Conservation (phyloP, 148 eudicot genomes). For the Cornus suecica region DNA sequence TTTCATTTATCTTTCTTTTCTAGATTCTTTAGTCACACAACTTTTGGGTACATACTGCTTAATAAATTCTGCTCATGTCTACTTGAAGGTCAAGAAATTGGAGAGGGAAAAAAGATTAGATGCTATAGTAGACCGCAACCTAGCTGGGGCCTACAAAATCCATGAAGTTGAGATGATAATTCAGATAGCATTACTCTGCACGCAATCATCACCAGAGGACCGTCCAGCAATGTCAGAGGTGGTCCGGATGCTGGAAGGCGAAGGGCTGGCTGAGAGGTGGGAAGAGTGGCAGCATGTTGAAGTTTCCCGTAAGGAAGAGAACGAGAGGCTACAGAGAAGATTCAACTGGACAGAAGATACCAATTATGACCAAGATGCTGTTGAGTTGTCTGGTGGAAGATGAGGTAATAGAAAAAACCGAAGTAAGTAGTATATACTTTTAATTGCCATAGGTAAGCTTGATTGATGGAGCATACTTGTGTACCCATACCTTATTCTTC, state of each 20-base stretch:
- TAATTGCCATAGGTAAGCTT: not conserved
- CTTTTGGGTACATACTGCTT: not conserved
- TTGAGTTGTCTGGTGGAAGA: slow-evolving; percentile 78
- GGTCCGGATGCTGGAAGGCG: slow-evolving; percentile 84
- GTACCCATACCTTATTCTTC: not conserved
- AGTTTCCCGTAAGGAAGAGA: slow-evolving; percentile 55
- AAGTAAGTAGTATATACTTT: not conserved
- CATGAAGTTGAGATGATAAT: slow-evolving; percentile 74
- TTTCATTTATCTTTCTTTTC: too few species aligned
- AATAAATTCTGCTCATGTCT: slow-evolving; percentile 1
- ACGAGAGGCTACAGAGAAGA: slow-evolving; percentile 62
- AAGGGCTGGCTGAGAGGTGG: slow-evolving; percentile 85
- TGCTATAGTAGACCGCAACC: slow-evolving; percentile 58
- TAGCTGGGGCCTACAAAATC: slow-evolving; percentile 35
- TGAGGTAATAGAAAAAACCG: slow-evolving; percentile 11
- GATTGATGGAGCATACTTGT: not conserved
- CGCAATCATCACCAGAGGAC: slow-evolving; percentile 70
- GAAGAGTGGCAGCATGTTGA: slow-evolving; percentile 77
- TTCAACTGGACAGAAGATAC: slow-evolving; percentile 75
- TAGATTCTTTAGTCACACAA: not conserved
- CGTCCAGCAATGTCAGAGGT: slow-evolving; percentile 83
- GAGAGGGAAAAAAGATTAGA: slow-evolving; percentile 66
- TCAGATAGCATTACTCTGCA: slow-evolving; percentile 69
- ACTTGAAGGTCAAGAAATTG: slow-evolving; percentile 62
- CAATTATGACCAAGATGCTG: slow-evolving; percentile 50